Base-by-base conservation (phyloP, 768 basidiomycete species). In the Russula earlei region DNA sequence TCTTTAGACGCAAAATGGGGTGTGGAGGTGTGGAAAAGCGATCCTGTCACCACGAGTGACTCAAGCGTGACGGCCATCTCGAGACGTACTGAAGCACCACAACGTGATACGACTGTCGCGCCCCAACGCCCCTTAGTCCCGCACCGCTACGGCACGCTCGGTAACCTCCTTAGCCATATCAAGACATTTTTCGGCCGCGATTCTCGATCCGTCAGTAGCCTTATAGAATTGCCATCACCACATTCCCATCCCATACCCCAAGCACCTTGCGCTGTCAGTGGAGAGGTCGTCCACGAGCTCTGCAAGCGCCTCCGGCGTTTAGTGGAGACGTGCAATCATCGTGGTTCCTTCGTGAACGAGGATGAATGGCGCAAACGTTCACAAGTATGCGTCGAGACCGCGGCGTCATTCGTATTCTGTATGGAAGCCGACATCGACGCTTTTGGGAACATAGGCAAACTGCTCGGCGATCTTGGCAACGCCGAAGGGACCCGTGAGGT, bases 321-420 rank as follows among this genome's bases (percentile, higher is more conserved):
- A 24, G 25, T 36, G 11, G 34, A 36, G 12, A 36, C 34, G 11
- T 59, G 54, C 38, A 41, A 45, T n/a, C 22, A 59, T 9, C 38
- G 27, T 12, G 49, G 53, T 12, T 29, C 40, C n/a, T 49, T 55
- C n/a, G 4, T 36, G 14, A 54, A 43, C 20, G 45, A 59, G 4
- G 44, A 54, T 8, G 37, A 47, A 5, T 44, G 49, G 19, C 49
- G 49, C 22, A 47, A 19, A 12, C 54, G 58, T 6, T 42, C 54
- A 24, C 58, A 49, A 7, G 58, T 43, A 11, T 59, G 58, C 37
- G 37, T 59, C 29, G 49, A 54, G 24, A 49, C 58, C 4, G 48
- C 44, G 2, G 51, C 56, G 7, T 56, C 55, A 11, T 49, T 61
- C 17, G 20, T 53, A 29, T 45, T 57, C 25, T 52, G 50, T 10